A percentile compares a stretch with the other conserved stretches of the same genome.
phyloP scores from a whole-genome alignment of 2,329 filamentous ascomycete genomes.

The Penicillium sp. region DNA sequence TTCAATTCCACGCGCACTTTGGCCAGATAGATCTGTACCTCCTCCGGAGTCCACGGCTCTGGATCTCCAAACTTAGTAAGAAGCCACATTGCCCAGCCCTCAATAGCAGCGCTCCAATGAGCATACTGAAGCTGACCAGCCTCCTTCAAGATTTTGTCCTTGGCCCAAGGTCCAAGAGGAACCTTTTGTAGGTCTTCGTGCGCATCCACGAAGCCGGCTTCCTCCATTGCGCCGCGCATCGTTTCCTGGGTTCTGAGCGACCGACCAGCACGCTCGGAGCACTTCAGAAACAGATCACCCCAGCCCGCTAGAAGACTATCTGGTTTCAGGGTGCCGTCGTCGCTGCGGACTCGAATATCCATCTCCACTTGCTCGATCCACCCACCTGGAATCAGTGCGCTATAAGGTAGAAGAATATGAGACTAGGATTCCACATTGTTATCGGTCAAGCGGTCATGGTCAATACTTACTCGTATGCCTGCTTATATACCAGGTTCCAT shows the following conservation, averaged over 20 bases:
- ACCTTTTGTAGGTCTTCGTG: conserved; percentile 36
- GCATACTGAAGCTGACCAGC: conserved; percentile 48
- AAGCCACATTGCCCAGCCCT: conserved; percentile 40
- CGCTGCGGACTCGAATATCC: conserved; percentile 18
- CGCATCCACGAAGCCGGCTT: conserved; percentile 41
- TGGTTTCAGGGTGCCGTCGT: conserved; percentile 20
- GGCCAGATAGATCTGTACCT: conserved; percentile 27
- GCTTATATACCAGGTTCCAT: conserved; percentile 19
- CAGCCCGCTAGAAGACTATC: conserved; percentile 19
- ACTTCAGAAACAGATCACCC: conserved; percentile 28
- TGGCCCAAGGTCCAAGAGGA: conserved; percentile 41
- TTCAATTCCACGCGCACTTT: conserved; percentile 23
- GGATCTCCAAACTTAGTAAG: conserved; percentile 36
- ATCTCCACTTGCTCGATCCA: conserved; percentile 28
- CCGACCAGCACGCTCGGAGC: conserved; percentile 27
- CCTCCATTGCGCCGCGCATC: conserved; percentile 34
- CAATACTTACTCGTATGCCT: conserved; percentile 19
- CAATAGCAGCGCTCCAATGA: conserved; percentile 37
- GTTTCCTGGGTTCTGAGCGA: conserved; percentile 30
- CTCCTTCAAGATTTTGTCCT: conserved; percentile 37
- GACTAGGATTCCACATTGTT: neutral
- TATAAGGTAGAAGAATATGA: neutral
- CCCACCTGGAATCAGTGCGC: conserved; percentile 17
- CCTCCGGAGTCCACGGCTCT: conserved; percentile 26
- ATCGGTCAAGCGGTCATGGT: neutral